phyloP scores from a whole-genome alignment of 306 rosid genomes.

The Vigna unguiculata region DNA sequence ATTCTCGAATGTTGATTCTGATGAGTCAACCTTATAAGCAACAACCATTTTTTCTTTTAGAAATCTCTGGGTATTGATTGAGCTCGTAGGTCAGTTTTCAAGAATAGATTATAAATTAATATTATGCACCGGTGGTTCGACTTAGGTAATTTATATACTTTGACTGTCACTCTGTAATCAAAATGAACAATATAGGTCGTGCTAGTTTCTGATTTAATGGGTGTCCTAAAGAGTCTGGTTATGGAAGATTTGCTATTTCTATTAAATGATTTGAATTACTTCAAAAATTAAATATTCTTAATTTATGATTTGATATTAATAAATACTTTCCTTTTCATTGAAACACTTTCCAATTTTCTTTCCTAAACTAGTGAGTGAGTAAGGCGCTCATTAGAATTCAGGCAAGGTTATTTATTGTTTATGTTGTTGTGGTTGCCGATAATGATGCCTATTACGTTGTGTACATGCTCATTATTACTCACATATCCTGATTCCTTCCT shows the following conservation, averaged over 20 bases:
- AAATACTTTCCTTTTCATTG: background rate
- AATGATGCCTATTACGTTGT: background rate
- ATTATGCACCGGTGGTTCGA: slow-evolving; percentile 2
- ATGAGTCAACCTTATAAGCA: background rate
- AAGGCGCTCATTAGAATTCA: background rate
- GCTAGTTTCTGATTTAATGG: background rate
- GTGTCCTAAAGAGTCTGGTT: background rate
- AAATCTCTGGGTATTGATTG: slow-evolving; percentile 20
- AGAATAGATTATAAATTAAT: slow-evolving; percentile 14
- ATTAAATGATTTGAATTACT: background rate
- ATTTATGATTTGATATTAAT: background rate
- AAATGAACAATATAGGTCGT: slow-evolving; percentile 1
- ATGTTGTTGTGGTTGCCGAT: slow-evolving; percentile 19
- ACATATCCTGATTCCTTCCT: background rate
- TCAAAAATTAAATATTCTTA: background rate
- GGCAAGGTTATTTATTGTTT: slow-evolving; percentile 1
- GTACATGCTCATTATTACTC: slow-evolving; percentile 15
- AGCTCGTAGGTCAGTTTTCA: background rate
- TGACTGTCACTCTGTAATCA: slow-evolving; percentile 10
- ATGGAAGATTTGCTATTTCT: background rate
- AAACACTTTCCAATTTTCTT: background rate
- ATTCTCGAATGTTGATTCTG: slow-evolving; percentile 12
- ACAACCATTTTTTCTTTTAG: background rate
- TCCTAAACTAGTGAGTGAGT: background rate
- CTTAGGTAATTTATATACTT: slow-evolving; percentile 22